These are phyloP conservation scores for Corrigiola litoralis DNA, from an alignment of 179 eudicot species.

Conservation along the genomic window DNA sequence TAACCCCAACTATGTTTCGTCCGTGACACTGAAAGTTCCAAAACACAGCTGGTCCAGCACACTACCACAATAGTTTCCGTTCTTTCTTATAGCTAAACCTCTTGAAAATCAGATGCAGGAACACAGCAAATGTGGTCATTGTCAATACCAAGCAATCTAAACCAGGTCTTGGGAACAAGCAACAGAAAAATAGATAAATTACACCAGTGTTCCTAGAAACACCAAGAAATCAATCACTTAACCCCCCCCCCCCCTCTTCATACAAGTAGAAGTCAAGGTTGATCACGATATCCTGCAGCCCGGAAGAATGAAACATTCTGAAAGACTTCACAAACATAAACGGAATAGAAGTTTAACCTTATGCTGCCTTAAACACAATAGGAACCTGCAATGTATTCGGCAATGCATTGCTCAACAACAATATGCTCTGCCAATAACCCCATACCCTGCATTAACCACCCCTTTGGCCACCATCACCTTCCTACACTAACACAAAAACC, in stretches of 20 bases:
- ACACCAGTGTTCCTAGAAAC: no score
- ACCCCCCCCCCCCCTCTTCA: no score
- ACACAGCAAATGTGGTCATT: neutral
- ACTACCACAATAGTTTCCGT: no score
- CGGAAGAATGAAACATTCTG: no score
- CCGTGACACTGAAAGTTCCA: neutral
- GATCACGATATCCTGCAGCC: no score
- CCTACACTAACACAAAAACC: constrained; percentile 43
- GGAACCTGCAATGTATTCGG: constrained; percentile 77
- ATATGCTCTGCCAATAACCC: constrained; percentile 39
- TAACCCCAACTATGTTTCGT: neutral
- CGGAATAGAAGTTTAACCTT: no score
- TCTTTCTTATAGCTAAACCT: neutral
- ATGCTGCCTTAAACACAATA: constrained; percentile 55
- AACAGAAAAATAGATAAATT: no score
- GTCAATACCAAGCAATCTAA: neutral
- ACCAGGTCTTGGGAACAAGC: neutral
- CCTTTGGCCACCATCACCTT: constrained; percentile 59
- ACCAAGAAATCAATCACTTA: no score
- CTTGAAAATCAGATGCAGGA: neutral
- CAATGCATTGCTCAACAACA: constrained; percentile 50
- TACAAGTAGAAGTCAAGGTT: no score
- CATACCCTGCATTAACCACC: constrained; percentile 43
- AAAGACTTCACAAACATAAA: no score
- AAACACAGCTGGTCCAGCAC: no score